Percentiles rank a stretch among this genome's conserved stretches.
These are phyloP conservation scores for Aureobasidium lini DNA, from an alignment of 2,329 filamentous ascomycete genomes.

Conservation along the genomic window DNA sequence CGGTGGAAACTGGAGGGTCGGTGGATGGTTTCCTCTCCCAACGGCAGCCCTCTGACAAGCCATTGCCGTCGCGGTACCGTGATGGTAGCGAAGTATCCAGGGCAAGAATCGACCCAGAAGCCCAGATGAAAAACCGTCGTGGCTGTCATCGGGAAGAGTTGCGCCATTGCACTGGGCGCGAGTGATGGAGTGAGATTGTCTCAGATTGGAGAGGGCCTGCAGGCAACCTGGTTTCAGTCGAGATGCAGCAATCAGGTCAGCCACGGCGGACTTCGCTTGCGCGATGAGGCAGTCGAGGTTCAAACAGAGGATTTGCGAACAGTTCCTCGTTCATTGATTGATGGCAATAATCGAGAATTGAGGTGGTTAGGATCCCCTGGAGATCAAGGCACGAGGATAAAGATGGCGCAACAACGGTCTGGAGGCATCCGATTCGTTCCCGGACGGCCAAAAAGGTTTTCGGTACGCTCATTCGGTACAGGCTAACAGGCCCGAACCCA, in stretches of 20 bases:
- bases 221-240: conserved; percentile 6
- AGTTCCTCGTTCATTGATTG: background rate
- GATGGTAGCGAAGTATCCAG: background rate
- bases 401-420: conserved; percentile 10
- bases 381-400: conserved; percentile 3
- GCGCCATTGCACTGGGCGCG: conserved; percentile 6
- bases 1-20: conserved; percentile 1
- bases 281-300: background rate
- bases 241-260: conserved; percentile 7
- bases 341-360: background rate
- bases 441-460: conserved; percentile 13
- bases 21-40: background rate
- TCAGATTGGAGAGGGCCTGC: conserved; percentile 8
- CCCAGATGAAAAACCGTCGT: background rate
- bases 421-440: conserved; percentile 13
- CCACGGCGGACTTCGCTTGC: background rate
- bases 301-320: background rate
- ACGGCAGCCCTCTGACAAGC: conserved; percentile 1
- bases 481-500: conserved; percentile 13
- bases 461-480: conserved; percentile 12
- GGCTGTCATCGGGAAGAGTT: conserved; percentile 8
- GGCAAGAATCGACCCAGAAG: conserved; percentile 1
- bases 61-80: background rate
- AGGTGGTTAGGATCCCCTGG: background rate
- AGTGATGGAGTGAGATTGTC: conserved; percentile 11